Base-by-base conservation (phyloP, 192 early-diverging fungal species). In the Radiomyces spectabilis region DNA sequence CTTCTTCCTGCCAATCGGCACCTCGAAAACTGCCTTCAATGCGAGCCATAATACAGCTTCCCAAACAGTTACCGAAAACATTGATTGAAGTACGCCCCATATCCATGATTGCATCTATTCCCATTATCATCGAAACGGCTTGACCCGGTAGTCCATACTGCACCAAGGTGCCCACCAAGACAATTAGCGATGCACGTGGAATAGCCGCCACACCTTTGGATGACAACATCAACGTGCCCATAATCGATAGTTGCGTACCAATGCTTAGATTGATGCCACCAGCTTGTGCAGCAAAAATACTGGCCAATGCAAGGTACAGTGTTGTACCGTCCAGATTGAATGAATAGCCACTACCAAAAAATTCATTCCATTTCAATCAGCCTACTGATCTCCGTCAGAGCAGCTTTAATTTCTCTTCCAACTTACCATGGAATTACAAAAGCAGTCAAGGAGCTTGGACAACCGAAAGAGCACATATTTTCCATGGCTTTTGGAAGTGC, bases 251-350 rank as follows among this genome's bases (percentile, higher is more conserved):
- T 51, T 89, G 85, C 45, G 78, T 72, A 33, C 73, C 69, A 37
- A 80, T 32, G 6, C 68, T 26, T 52, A 82, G 73, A 24, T 51
- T 22, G n/a, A 83, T 46, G 39, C 75, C 74, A 9, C 61, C 72
- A 21, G 73, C 77, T 57, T 89, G 86, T 12, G 85, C 85, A 51
- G 72, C 74, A 57, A 88, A 89, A 32, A 88, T 63, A 21, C 73
- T 48, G 4, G 85, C 85, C 26, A 81, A 53, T 29, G 80, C 72
- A n/a, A 88, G 75, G 51, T 88, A 86, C 27, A 89, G 60, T 29
- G 85, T 86, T 4, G 84, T 84, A 2, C 86, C 86, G 53, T 89
- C 86, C 51, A 89, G 62, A 60, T 89, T 89, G 61, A 89, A 89
- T 4, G 81, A 81, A 67, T 89, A 89, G 8, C 86, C 86, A 13